Conservation (phyloP, 768 basidiomycete species). For the Leccinum imitatum region DNA sequence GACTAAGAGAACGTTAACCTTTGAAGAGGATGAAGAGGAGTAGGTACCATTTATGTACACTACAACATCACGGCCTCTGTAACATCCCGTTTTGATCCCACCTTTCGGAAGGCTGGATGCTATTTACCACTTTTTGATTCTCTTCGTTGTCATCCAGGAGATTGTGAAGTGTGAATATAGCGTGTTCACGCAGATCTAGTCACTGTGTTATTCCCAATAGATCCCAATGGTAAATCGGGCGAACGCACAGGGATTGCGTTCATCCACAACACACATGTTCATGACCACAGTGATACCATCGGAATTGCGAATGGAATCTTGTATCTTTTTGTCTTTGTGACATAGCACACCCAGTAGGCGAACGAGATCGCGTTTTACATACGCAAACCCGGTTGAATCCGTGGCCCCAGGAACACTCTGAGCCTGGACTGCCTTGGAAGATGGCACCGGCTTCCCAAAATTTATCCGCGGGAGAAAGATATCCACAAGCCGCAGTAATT, state of each 20-base stretch:
- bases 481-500: constrained; percentile 72
- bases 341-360: constrained; percentile 79
- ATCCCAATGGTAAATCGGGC: not conserved
- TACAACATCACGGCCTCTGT: constrained; percentile 24
- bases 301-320: constrained; percentile 68
- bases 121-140: constrained; percentile 78
- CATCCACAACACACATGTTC: constrained; percentile 88
- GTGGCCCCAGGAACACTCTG: constrained; percentile 24
- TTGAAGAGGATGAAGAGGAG: constrained; percentile 58
- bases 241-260: constrained; percentile 86
- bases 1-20: constrained; percentile 48
- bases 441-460: constrained; percentile 61
- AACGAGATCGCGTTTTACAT: constrained; percentile 89
- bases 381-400: constrained; percentile 65
- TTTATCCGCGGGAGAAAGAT: constrained; percentile 82
- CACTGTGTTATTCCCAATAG: constrained; percentile 5
- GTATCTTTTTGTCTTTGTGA: constrained; percentile 60
- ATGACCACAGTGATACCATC: constrained; percentile 82
- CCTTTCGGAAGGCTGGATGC: constrained; percentile 60
- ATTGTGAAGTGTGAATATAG: constrained; percentile 80
- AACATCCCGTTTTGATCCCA: constrained; percentile 60
- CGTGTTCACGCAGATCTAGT: constrained; percentile 83
- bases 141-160: constrained; percentile 72
- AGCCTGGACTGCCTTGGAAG: constrained; percentile 5
- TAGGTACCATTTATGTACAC: constrained; percentile 16